Percentiles rank a stretch among this genome's conserved stretches.
phyloP scores from a whole-genome alignment of 306 rosid species.

The Gleditsia sinensis region DNA sequence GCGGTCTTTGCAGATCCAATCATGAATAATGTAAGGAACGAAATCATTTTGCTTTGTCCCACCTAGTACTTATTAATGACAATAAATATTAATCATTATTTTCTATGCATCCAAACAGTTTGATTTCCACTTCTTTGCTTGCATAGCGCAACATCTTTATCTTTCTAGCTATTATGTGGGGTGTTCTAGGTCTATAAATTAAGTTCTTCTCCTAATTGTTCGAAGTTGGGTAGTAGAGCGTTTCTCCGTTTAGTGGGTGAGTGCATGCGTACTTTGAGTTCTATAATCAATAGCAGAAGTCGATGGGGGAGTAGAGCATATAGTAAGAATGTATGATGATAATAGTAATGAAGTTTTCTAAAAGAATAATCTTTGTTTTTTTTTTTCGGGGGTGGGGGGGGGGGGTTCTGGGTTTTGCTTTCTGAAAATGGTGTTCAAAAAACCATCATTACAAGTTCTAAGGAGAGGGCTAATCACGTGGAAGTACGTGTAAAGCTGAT shows the following conservation, averaged over 20 bases:
- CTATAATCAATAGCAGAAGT: constrained; percentile 18
- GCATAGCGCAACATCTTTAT: constrained; percentile 9
- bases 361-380: constrained; percentile 47
- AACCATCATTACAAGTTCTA: constrained; percentile 53
- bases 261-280: constrained; percentile 1
- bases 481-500: constrained; percentile 62
- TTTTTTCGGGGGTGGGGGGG: too few species aligned
- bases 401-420: constrained; percentile 31
- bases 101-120: constrained; percentile 31
- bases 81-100: constrained; percentile 35
- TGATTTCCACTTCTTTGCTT: constrained; percentile 22
- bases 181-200: neutral
- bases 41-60: constrained; percentile 42
- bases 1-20: constrained; percentile 42
- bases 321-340: constrained; percentile 34
- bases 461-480: constrained; percentile 56
- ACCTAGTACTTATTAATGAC: constrained; percentile 27
- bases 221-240: neutral
- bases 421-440: constrained; percentile 45
- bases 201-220: neutral
- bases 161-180: neutral
- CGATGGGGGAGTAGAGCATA: constrained; percentile 22
- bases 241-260: neutral
- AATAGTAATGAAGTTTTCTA: constrained; percentile 43
- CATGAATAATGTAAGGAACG: constrained; percentile 28